Percentiles rank a stretch among this genome's conserved stretches.
These are phyloP conservation scores for Xylariaceae sp. DNA, from an alignment of 2,329 filamentous ascomycete species.

Conservation along the genomic window DNA sequence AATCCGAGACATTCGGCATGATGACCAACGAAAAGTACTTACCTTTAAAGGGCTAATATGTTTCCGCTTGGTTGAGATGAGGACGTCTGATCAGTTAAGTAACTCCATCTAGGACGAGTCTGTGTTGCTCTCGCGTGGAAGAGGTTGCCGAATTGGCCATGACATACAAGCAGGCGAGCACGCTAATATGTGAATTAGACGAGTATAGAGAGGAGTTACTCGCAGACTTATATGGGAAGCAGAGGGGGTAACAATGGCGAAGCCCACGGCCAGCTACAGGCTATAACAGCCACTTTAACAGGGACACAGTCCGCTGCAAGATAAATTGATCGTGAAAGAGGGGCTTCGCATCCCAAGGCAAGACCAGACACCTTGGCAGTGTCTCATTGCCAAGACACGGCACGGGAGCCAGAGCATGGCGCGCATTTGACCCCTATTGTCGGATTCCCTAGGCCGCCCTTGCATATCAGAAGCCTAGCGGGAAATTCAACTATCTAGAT, in stretches of 20 bases:
- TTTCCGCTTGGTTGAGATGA: too few relatives aligned
- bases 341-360: slow-evolving; percentile 1
- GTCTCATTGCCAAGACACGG: slow-evolving; percentile 30
- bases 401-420: slow-evolving; percentile 19
- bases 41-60: too few relatives aligned
- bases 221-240: slow-evolving; percentile 1
- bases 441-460: slow-evolving; percentile 18
- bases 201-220: background rate
- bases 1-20: too few relatives aligned
- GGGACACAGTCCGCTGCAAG: slow-evolving; percentile 14
- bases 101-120: background rate
- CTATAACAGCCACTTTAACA: slow-evolving; percentile 10
- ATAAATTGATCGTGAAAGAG: background rate
- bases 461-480: slow-evolving; percentile 14
- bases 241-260: background rate
- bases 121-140: background rate
- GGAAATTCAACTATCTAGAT: background rate
- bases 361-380: background rate
- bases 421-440: slow-evolving; percentile 20
- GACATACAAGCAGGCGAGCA: background rate
- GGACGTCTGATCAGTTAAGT: too few relatives aligned
- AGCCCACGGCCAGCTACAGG: slow-evolving; percentile 3
- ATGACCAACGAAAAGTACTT: too few relatives aligned
- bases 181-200: background rate
- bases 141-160: background rate